A percentile compares a stretch with the other conserved stretches of the same genome.
Conservation (phyloP, 345 rosid genomes). For the Jatropha curcas region DNA sequence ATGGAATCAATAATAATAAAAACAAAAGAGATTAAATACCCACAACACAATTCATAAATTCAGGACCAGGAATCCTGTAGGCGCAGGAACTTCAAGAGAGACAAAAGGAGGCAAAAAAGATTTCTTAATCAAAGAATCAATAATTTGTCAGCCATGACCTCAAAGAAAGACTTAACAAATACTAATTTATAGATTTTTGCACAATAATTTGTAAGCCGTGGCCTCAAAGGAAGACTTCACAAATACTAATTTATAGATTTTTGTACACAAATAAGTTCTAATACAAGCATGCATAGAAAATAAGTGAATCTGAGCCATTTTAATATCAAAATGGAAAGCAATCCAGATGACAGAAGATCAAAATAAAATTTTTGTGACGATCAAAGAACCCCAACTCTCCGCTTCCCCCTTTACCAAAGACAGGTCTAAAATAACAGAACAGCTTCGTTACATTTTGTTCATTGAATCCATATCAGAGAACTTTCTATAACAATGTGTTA, state of each 20-base stretch:
- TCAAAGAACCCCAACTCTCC: background rate
- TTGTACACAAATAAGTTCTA: background rate
- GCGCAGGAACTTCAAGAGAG: background rate
- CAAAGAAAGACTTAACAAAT: too few species aligned
- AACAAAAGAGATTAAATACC: background rate
- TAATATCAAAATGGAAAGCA: background rate
- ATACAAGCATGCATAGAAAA: background rate
- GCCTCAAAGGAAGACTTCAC: background rate
- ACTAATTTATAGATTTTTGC: too few species aligned
- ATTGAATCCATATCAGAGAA: background rate
- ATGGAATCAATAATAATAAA: background rate
- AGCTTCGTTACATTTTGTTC: background rate
- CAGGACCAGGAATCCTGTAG: slow-evolving; percentile 8
- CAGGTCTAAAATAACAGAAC: background rate
- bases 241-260: background rate
- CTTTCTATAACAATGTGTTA: background rate
- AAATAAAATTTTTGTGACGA: too few species aligned
- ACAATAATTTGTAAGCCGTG: too few species aligned
- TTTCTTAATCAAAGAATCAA: slow-evolving; percentile 1
- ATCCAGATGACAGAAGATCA: background rate
- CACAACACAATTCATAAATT: background rate
- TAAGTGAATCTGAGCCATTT: background rate
- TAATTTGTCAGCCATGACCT: too few species aligned
- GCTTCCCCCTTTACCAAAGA: background rate
- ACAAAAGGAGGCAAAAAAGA: background rate